Conservation (phyloP, 2,329 filamentous ascomycete genomes). For the Macroventuria anomochaeta region DNA sequence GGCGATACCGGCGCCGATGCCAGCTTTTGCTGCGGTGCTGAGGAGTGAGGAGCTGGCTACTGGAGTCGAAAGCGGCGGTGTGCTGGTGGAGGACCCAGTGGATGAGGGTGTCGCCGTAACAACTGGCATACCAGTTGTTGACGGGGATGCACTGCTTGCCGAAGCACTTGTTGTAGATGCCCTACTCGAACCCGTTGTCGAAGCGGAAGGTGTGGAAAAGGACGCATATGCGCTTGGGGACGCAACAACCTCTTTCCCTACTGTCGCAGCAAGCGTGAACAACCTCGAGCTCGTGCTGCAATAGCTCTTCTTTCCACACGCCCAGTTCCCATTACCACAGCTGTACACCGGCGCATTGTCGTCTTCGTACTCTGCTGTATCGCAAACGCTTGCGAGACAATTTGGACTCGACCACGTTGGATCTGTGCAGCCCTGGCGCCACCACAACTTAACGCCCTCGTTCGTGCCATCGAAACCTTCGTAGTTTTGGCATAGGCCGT, state of each 20-base stretch:
- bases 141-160: not conserved
- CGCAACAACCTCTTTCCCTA: not conserved
- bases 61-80: not conserved
- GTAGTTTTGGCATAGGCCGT: constrained; percentile 23
- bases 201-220: not conserved
- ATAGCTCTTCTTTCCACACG: constrained; percentile 11
- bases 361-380: constrained; percentile 1
- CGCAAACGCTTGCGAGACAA: constrained; percentile 19
- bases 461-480: constrained; percentile 16
- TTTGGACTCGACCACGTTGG: constrained; percentile 22
- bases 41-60: not conserved
- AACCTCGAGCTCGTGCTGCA: constrained; percentile 1
- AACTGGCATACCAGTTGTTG: not conserved
- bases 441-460: constrained; percentile 14
- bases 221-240: not conserved
- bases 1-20: constrained; percentile 15
- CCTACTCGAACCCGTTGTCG: not conserved
- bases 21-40: constrained; percentile 13
- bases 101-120: too few species aligned
- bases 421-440: constrained; percentile 26
- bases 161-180: not conserved
- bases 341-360: constrained; percentile 16
- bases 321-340: constrained; percentile 11
- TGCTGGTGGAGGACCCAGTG: not conserved
- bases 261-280: constrained; percentile 11